Conservation (phyloP, 1,139 yeast species). For the Lodderomyces theae region DNA sequence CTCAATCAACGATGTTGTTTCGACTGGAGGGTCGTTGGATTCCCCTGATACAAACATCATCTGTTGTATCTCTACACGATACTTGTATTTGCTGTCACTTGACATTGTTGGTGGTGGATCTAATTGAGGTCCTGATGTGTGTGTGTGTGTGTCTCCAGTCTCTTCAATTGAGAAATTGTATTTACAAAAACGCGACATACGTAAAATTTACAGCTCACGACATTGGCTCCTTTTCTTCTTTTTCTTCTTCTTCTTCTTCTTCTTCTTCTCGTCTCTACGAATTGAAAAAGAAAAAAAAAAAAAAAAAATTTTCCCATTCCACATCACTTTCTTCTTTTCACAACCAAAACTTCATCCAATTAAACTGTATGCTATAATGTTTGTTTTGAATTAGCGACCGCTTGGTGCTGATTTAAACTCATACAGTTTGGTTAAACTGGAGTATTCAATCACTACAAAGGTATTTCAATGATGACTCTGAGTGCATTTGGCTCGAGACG, state of each 20-base stretch:
- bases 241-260: too few species aligned
- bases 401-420: neutral
- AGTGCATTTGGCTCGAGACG: constrained; percentile 98
- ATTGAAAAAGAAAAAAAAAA: too few species aligned
- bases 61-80: constrained; percentile 85
- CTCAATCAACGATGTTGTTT: constrained; percentile 86
- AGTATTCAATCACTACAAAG: constrained; percentile 6
- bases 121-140: neutral
- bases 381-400: neutral
- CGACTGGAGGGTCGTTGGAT: constrained; percentile 88
- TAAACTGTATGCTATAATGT: neutral
- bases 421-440: neutral
- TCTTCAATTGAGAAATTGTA: too few species aligned
- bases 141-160: too few species aligned
- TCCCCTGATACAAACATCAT: constrained; percentile 99
- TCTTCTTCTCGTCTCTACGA: too few species aligned
- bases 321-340: constrained; percentile 4
- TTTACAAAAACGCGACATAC: neutral
- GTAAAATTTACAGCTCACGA: neutral
- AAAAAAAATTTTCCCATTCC: constrained; percentile 4
- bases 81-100: constrained; percentile 58
- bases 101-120: constrained; percentile 5
- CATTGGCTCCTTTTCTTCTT: neutral
- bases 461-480: constrained; percentile 60
- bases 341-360: constrained; percentile 2